Base-by-base conservation (phyloP, 306 rosid genomes). In the Coriaria nepalensis region DNA sequence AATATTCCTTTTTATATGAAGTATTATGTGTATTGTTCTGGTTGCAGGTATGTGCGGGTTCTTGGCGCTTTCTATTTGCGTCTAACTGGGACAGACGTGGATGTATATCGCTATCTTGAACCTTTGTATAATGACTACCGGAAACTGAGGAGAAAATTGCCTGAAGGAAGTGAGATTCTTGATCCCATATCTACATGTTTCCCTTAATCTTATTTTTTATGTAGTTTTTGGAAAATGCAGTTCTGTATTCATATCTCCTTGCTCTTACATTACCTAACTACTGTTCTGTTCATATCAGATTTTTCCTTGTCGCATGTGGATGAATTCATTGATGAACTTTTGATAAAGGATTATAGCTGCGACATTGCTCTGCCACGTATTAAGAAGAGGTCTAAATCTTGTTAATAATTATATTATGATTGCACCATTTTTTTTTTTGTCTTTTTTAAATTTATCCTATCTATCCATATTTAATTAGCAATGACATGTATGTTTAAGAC, bases 31-130 rank as follows among this genome's bases (percentile, higher is more conserved):
- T 32, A 5, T 11, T 10, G 6, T 49, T 15, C 59, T 48, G 53
- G 47, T 10, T 65, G 60, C 70, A 82, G 96, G 65, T 82, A 92
- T 12, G 96, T 85, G 37, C 82, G 98, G 66, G 13, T 86, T 41
- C 96, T 92, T 33, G 98, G 98, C 46, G 96, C 98, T 7, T 82
- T 92, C 53, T 92, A 85, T 60, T 50, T 92, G 76, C 95, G 96
- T 7, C 73, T 92, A 44, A 92, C 98, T 5, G 98, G 96, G 35
- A 54, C 93, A 5, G 98, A 92, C 53, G 60, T 72, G 10, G 96
- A 92, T 35, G 86, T 86, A 0, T 92, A 85, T 37, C 93, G 82
- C 33, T 92, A 92, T 55, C 69, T 92, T 44, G 98, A 92, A 56
- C 98, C 96, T 10, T 55, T 92, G 6, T 92, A 92, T 63, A 85